Conservation (phyloP, 495 filamentous ascomycete genomes). For the Cairneyella variabilis region DNA sequence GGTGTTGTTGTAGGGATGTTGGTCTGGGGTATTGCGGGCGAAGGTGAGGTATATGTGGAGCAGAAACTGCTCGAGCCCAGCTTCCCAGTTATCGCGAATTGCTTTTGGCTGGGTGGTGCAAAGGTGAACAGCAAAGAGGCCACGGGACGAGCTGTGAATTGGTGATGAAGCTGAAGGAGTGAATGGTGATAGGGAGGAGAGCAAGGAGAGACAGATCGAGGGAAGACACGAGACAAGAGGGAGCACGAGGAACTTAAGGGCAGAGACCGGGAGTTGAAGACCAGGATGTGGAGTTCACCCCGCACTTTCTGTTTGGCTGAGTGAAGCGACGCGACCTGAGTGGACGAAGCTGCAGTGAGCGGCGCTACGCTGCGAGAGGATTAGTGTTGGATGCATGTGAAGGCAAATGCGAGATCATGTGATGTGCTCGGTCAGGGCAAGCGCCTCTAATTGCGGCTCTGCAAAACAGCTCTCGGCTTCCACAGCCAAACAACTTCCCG, state of each 20-base stretch:
- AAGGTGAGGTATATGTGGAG: no score
- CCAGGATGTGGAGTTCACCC: slow-evolving; percentile 13
- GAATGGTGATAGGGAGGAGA: neutral
- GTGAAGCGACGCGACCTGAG: no score
- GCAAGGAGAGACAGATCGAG: neutral
- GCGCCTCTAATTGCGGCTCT: slow-evolving; percentile 1
- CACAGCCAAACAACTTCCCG: slow-evolving; percentile 12
- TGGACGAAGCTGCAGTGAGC: neutral
- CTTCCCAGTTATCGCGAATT: no score
- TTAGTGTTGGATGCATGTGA: neutral
- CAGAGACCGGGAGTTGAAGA: no score
- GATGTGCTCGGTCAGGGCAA: no score
- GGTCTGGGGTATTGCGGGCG: slow-evolving; percentile 6
- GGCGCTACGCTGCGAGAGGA: neutral
- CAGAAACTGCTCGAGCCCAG: no score
- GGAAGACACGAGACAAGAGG: neutral
- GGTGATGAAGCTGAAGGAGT: no score
- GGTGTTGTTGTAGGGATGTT: slow-evolving; percentile 9
- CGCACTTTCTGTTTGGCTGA: slow-evolving; percentile 14
- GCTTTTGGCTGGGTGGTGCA: no score
- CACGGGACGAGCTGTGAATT: no score
- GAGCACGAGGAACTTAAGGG: no score
- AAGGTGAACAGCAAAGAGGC: no score
- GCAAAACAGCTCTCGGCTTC: slow-evolving; percentile 12
- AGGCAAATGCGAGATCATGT: neutral